Evolutionary conservation across 2,329 filamentous ascomycete species (phyloP), one percentile per base, ranked within the genome.

Genomic region (Magnaporthiopsis rhizophila): DNA sequence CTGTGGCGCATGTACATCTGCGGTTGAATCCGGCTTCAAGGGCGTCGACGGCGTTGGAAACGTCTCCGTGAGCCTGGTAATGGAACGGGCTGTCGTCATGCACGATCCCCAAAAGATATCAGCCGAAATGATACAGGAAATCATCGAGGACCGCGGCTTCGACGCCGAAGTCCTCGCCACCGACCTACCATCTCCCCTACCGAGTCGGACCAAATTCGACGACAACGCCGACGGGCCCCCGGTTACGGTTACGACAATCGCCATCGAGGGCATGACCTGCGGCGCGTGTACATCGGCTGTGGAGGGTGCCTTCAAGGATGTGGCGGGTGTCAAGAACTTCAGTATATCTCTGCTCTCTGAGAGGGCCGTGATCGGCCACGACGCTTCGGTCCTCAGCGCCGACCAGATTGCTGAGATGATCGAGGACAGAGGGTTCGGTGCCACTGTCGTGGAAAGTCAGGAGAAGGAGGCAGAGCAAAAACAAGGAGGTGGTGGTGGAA

Each of bases 21-120:
- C 95, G n/a, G 89, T 99, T 70, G 94, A 98, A 81, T 86, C 89
- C 66, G 95, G 90, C 69, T 96, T 99, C 78, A 89, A 91, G 71
- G 86, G 85, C 69, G 84, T 96, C 6, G 82, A 89, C 56, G 94
- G 95, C 64, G 87, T 95, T 12, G 90, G 89, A 67, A 92, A 84
- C 70, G 92, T 98, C 65, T 96, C 92, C 12, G 90, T 99, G 71
- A 97, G 92, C 74, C 80, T 99, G 70, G 90, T 97, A 64, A 96
- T 97, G 87, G 93, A 97, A 76, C 87, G 94, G 66, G 95, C 94
- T n/a, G 93, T 98, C 58, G 82, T 98, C 50, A 89, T 93, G 77
- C 95, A 99, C 77, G 89, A 98, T 75, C 86, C 91, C 1, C 79
- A 83, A 64, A 83, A 85, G 63, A 84, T 98, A 63, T 79, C 91